These are phyloP conservation scores for Friedmanniomyces endolithicus DNA, from an alignment of 495 filamentous ascomycete genomes.

Conservation along the genomic window DNA sequence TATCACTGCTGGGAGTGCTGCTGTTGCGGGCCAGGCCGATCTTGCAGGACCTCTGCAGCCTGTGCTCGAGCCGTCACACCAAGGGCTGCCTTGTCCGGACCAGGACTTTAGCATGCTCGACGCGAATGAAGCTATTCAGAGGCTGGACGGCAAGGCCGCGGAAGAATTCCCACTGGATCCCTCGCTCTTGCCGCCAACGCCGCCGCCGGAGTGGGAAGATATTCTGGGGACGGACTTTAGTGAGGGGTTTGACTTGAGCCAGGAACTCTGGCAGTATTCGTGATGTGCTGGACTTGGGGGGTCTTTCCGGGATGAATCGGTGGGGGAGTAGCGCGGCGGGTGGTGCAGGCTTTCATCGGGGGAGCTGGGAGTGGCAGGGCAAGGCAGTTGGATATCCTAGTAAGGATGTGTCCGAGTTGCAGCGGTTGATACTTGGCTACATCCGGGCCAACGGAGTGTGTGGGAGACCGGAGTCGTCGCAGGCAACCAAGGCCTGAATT, in stretches of 20 bases:
- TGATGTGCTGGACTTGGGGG: neutral
- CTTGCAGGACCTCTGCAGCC: neutral
- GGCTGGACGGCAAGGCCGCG: neutral
- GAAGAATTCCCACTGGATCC: neutral
- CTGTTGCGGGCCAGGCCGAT: neutral
- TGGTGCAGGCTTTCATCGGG: no score
- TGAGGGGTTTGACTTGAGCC: neutral
- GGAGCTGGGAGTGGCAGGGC: no score
- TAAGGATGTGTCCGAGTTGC: no score
- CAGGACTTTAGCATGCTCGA: neutral
- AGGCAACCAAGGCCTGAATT: no score
- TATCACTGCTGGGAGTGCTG: neutral
- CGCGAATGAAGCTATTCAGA: neutral
- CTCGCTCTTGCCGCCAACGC: neutral
- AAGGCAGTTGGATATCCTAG: no score
- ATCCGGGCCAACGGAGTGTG: no score
- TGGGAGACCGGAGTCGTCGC: no score
- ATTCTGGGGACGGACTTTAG: constrained; percentile 1
- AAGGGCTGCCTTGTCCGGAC: neutral
- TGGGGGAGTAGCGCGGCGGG: no score
- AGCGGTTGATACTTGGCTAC: no score
- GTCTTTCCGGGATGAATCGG: no score
- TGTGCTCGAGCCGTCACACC: neutral
- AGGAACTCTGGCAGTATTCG: constrained; percentile 1
- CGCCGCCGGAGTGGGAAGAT: constrained; percentile 3